These are phyloP conservation scores for Fraxinus excelsior DNA, from an alignment of 257 asterid species.

Conservation along the genomic window DNA sequence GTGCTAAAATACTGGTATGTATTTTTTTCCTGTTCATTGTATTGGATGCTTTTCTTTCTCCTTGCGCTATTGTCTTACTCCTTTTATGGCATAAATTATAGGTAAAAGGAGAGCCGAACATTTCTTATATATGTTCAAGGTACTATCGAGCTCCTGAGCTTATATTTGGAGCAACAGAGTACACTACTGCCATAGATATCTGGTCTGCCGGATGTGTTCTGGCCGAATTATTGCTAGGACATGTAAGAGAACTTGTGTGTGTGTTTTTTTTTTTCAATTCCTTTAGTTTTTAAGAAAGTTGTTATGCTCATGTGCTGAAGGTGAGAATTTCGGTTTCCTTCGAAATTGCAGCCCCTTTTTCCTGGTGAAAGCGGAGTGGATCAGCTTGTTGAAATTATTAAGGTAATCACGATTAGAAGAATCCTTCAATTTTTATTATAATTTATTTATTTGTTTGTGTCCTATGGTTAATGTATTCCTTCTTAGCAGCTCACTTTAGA, in stretches of 20 bases:
- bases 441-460: background rate
- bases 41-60: too few relatives aligned
- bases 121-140: slow-evolving; percentile 63
- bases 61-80: background rate
- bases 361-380: background rate
- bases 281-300: background rate
- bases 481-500: background rate
- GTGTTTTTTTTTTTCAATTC: background rate
- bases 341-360: background rate
- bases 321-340: background rate
- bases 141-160: slow-evolving; percentile 65
- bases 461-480: background rate
- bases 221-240: slow-evolving; percentile 61
- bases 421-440: background rate
- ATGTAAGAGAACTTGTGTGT: slow-evolving; percentile 42
- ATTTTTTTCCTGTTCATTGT: background rate
- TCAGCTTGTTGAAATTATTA: background rate
- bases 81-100: slow-evolving; percentile 20
- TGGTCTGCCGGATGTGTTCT: slow-evolving; percentile 69
- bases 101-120: slow-evolving; percentile 70
- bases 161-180: slow-evolving; percentile 64
- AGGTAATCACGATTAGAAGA: background rate
- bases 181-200: slow-evolving; percentile 61
- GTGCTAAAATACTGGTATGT: slow-evolving; percentile 81
- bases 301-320: slow-evolving; percentile 10